Base-by-base conservation (phyloP, 2,329 filamentous ascomycete species). In the Diaporthe vexans region DNA sequence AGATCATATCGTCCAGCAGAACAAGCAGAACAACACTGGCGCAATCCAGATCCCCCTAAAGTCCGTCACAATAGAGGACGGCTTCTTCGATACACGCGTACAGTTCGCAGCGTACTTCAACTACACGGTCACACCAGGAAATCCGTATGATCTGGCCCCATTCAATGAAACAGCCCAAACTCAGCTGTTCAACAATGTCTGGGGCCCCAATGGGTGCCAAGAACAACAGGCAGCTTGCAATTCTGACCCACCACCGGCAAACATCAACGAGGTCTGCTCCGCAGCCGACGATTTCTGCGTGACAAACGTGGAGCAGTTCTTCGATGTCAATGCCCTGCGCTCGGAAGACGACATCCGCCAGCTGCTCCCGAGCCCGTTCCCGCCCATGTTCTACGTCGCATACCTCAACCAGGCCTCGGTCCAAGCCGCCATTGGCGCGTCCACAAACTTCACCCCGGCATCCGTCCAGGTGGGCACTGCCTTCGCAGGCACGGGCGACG, bases 391-490 rank as follows among this genome's bases (percentile, higher is more conserved):
- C 21, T 67, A 52, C 21, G 61, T 67, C 0, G 35, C 61, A 24
- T 67, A 67, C 4, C 76, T 72, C 76, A 77, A 78, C 73, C 56
- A 76, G 73, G 80, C 84, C 2, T 85, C 86, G 77, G 86, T 91
- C 0, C 90, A 91, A 78, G 79, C 82, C 4, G 88, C 86, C 0
- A 85, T 93, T 1, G 91, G 91, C 7, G 87, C 90, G 0, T 88
- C 88, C 0, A 80, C 91, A 33, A 92, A 92, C 80, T 91, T 86
- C 81, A 88, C 89, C 4, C 79, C 83, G 21, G 81, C 81, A 17
- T 83, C 81, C 46, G 76, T 78, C 24, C 82, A 83, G 33, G 85
- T 87, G 0, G 82, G 81, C n/a, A 74, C 77, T 10, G 86, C 84
- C 0, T 90, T 90, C 71, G 56, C 35, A 19, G 43, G 68, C 52